Conservation (phyloP, 2,329 filamentous ascomycete species). For the Ophiosphaerella narmari region DNA sequence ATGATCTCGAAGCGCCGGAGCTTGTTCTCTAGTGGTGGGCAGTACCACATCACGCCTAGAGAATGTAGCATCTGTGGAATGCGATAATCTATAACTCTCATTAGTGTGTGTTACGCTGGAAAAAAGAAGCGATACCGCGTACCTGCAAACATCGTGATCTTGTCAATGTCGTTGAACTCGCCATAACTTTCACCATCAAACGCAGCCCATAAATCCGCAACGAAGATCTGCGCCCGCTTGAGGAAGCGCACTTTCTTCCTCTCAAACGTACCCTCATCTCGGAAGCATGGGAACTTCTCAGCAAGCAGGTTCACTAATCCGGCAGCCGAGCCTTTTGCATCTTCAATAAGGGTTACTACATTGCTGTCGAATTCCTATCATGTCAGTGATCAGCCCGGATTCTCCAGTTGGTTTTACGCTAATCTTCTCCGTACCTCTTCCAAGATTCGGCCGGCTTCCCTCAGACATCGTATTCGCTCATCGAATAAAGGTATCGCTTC, state of each 20-base stretch:
- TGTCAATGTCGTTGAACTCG: slow-evolving; percentile 85
- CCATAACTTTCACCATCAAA: slow-evolving; percentile 83
- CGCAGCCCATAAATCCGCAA: slow-evolving; percentile 95
- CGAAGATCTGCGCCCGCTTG: slow-evolving; percentile 94
- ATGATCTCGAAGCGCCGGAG: slow-evolving; percentile 70
- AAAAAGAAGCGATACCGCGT: slow-evolving; percentile 4
- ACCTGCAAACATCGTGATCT: slow-evolving; percentile 95
- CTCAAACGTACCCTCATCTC: slow-evolving; percentile 78
- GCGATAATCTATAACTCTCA: slow-evolving; percentile 71
- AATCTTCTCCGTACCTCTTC: slow-evolving; percentile 63
- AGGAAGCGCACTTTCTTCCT: slow-evolving; percentile 78
- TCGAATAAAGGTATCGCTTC: slow-evolving; percentile 85
- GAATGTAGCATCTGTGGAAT: slow-evolving; percentile 90
- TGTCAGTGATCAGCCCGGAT: slow-evolving; percentile 15
- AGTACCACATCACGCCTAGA: slow-evolving; percentile 82
- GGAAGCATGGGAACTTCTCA: slow-evolving; percentile 81
- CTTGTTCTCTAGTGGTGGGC: slow-evolving; percentile 73
- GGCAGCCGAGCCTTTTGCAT: slow-evolving; percentile 79
- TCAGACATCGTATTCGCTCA: slow-evolving; percentile 76
- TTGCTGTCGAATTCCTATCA: slow-evolving; percentile 74
- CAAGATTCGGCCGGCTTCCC: slow-evolving; percentile 81
- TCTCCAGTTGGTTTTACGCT: slow-evolving; percentile 2
- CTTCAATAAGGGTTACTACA: slow-evolving; percentile 72
- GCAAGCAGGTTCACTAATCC: slow-evolving; percentile 84
- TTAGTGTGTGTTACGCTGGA: background rate